Evolutionary conservation across 805 yeast genomes (phyloP).

Genomic region (Yarrowia hollandica): DNA sequence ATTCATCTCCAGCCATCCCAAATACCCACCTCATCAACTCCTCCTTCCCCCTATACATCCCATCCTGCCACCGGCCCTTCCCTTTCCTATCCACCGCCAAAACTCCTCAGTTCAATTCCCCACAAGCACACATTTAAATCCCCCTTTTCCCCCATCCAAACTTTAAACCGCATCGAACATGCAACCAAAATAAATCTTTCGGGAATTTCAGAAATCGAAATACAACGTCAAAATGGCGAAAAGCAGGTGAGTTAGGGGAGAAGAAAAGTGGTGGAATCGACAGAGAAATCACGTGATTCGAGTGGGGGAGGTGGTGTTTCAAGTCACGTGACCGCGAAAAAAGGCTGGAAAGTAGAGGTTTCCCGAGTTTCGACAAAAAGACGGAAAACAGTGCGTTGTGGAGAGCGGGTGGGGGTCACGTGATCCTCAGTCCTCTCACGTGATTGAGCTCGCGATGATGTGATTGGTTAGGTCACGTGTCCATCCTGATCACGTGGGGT

Average conservation of each 20-base stretch:
- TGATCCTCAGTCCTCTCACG: no score
- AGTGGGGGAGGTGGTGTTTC: neutral
- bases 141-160: neutral
- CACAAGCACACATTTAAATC: neutral
- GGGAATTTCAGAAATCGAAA: neutral
- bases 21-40: no score
- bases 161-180: neutral
- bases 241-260: slow-evolving; percentile 17
- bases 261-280: neutral
- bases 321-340: neutral
- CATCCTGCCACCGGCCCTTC: no score
- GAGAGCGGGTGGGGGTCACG: no score
- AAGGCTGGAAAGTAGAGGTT: no score
- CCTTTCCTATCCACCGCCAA: neutral
- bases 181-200: slow-evolving; percentile 2
- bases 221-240: slow-evolving; percentile 14
- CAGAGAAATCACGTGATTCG: neutral
- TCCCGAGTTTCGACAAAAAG: no score
- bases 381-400: no score
- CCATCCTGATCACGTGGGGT: no score
- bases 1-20: no score
- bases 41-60: no score
- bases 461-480: no score
- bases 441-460: no score
- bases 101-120: neutral